Base-by-base conservation (phyloP, 495 filamentous ascomycete species). In the Aspergillus carlsbadensis region DNA sequence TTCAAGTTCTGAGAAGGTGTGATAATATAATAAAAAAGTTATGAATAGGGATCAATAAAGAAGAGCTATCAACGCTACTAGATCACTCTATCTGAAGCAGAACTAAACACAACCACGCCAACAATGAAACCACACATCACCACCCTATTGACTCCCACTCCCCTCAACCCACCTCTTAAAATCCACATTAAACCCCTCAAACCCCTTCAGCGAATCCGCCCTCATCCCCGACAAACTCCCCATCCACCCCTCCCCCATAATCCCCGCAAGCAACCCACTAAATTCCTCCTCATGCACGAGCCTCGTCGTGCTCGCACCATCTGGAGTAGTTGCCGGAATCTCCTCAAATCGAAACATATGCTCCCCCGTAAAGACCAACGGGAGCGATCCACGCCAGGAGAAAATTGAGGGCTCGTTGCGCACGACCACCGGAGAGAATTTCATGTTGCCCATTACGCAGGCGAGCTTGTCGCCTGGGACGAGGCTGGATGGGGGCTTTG, bases 151-250 rank as follows among this genome's bases (percentile, higher is more conserved):
- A 5, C 11, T 37, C 3, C 10, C 45, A 24, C 17, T 24, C 21
- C 10, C 1, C 53, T 56, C 53, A 36, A 56, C 53, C 53, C 53
- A 56, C 21, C 5, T 21, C 43, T 47, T 46, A 14, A 56, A 56
- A 47, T 37, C 29, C 10, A 10, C 13, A 20, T 56, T 56, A 40
- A 47, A 56, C 13, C 22, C 13, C 10, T 46, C 43, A 47, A 47
- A 56, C 20, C 53, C 53, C 20, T n/a, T 15, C 33, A 1, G 5
- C 0, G 42, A 36, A 26, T 34, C 5, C 43, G 13, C 42, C 29
- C 20, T 22, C 29, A 46, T 24, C 1, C 33, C 42, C 18, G 37
- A 34, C 31, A 17, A 17, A 1, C 8, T 8, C 10, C 31, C 43
- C 29, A 56, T 0, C 1, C 11, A 47, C 14, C 42, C 31, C 53